These are phyloP conservation scores for Epichloe gansuensis DNA, from an alignment of 2,329 filamentous ascomycete species.

Conservation along the genomic window DNA sequence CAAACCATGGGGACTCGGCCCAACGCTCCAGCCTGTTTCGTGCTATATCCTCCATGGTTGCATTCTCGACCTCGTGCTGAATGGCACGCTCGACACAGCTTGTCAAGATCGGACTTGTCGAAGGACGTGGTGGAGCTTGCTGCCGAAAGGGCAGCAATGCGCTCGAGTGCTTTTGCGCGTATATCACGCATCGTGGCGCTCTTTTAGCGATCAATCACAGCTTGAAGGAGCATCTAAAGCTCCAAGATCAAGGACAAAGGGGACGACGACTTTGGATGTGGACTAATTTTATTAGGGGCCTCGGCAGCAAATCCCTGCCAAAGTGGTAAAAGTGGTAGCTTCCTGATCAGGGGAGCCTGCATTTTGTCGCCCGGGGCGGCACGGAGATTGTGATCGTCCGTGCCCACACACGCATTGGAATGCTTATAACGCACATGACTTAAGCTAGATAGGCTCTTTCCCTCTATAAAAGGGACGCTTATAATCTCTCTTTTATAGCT, in stretches of 20 bases:
- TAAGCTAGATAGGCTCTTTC: no score
- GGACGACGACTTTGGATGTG: not conserved
- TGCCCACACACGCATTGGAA: no score
- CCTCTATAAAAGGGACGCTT: no score
- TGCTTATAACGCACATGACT: no score
- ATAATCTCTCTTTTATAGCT: no score
- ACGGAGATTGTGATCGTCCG: no score
- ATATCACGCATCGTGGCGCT: slow-evolving; percentile 39
- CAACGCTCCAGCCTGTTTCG: slow-evolving; percentile 28
- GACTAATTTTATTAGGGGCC: not conserved
- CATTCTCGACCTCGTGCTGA: slow-evolving; percentile 29
- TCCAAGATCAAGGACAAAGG: not conserved
- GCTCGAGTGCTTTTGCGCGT: slow-evolving; percentile 49
- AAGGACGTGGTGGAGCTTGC: slow-evolving; percentile 38
- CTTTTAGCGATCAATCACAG: not conserved
- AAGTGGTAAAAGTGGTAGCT: not conserved
- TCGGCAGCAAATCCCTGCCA: not conserved
- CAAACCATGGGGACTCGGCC: slow-evolving; percentile 49
- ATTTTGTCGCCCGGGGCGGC: no score
- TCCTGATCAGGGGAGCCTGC: not conserved
- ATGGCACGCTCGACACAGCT: slow-evolving; percentile 45
- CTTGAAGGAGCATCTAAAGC: not conserved
- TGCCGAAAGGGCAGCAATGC: slow-evolving; percentile 51
- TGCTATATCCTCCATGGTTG: slow-evolving; percentile 33
- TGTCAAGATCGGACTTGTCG: slow-evolving; percentile 50